Conservation (phyloP, 768 basidiomycete species). For the Auriscalpium microsporum region DNA sequence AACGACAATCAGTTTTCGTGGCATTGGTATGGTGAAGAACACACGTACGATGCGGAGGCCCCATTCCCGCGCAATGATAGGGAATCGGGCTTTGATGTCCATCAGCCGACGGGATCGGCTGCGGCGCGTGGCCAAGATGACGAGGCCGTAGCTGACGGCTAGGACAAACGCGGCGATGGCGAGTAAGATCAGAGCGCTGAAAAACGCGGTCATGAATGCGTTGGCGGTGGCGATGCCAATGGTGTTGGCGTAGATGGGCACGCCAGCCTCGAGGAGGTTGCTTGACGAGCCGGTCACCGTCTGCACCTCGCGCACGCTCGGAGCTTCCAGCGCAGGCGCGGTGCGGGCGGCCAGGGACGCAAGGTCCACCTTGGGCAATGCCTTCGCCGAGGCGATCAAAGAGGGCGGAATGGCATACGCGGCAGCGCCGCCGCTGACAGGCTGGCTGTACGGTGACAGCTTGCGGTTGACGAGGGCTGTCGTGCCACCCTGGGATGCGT, state of each 20-base stretch:
- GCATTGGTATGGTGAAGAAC: background rate
- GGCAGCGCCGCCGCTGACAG: background rate
- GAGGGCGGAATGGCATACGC: background rate
- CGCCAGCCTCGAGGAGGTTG: conserved; percentile 68
- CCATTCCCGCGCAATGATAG: conserved; percentile 50
- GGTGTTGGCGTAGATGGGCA: conserved; percentile 76
- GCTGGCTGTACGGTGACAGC: conserved; percentile 67
- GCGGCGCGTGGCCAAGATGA: conserved; percentile 12
- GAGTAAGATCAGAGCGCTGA: conserved; percentile 59
- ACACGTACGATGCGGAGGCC: conserved; percentile 53
- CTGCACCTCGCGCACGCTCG: conserved; percentile 37
- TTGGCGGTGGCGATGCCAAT: conserved; percentile 77
- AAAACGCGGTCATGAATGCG: conserved; percentile 85
- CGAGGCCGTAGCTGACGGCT: conserved; percentile 40
- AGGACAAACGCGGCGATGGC: conserved; percentile 49
- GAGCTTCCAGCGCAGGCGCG: conserved; percentile 7
- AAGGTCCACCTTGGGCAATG: conserved; percentile 15
- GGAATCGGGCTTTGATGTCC: conserved; percentile 28
- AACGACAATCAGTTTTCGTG: conserved; percentile 17
- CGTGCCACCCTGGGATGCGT: conserved; percentile 49
- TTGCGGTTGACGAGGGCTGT: conserved; percentile 74
- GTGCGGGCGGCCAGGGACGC: background rate
- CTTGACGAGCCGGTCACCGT: conserved; percentile 54
- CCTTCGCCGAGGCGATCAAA: conserved; percentile 8
- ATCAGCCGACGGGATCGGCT: conserved; percentile 13